Conservation (phyloP, 2,329 filamentous ascomycete genomes). For the Epichloe sp. region DNA sequence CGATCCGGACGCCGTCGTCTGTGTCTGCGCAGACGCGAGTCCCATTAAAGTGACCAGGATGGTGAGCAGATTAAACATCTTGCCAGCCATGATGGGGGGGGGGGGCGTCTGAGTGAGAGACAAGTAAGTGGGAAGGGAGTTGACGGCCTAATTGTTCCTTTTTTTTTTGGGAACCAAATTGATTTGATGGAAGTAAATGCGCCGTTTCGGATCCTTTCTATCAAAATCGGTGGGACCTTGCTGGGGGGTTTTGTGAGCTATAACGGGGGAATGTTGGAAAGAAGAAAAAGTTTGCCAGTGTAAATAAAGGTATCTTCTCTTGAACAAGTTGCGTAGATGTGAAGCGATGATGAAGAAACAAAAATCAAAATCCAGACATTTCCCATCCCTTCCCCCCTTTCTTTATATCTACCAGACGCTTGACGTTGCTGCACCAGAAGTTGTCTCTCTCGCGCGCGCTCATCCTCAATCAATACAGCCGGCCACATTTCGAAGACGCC, state of each 20-base stretch:
- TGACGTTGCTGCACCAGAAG: background rate
- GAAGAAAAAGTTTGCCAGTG: background rate
- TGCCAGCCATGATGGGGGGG: background rate
- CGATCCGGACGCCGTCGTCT: background rate
- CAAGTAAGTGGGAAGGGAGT: background rate
- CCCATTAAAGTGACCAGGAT: background rate
- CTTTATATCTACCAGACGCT: background rate
- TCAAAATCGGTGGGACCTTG: no score
- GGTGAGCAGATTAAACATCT: background rate
- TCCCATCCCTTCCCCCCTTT: background rate
- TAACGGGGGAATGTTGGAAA: no score
- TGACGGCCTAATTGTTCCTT: no score
- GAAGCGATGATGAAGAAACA: background rate
- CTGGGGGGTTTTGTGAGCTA: no score
- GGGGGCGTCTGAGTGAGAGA: background rate
- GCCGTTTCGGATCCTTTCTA: no score
- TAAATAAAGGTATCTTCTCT: background rate
- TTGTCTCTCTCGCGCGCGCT: background rate
- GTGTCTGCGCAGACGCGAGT: slow-evolving; percentile 2
- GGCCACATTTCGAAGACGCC: background rate
- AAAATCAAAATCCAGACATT: background rate
- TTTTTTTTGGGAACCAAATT: no score
- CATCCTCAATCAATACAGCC: background rate
- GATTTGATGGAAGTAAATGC: no score
- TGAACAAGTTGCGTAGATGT: background rate